Conservation (phyloP, 345 rosid species). For the Hypericum androsaemum region DNA sequence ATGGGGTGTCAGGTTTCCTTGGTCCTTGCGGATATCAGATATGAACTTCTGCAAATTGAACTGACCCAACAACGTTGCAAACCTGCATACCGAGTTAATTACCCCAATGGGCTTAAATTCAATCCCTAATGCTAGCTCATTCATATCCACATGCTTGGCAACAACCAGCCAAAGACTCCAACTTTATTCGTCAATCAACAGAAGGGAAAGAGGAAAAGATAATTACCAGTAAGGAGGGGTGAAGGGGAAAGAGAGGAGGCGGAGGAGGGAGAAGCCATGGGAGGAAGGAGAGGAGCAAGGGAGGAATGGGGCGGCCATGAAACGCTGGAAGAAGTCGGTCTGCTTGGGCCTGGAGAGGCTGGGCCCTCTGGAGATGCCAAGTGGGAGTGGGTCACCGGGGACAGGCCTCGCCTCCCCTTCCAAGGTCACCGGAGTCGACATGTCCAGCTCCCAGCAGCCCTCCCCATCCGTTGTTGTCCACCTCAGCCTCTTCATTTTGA, state of each 20-base stretch:
- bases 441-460: constrained; percentile 62
- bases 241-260: constrained; percentile 47
- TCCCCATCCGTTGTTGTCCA: constrained; percentile 76
- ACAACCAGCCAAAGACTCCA: too few species aligned
- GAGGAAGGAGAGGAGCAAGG: constrained; percentile 41
- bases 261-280: constrained; percentile 50
- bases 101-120: too few species aligned
- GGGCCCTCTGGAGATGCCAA: constrained; percentile 71
- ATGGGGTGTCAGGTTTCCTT: constrained; percentile 14
- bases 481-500: constrained; percentile 63
- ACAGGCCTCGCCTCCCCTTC: constrained; percentile 67
- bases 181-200: not conserved
- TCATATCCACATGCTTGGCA: too few species aligned
- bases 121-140: too few species aligned
- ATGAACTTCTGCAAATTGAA: constrained; percentile 64
- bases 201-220: not conserved
- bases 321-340: constrained; percentile 78
- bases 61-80: constrained; percentile 54
- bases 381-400: constrained; percentile 52
- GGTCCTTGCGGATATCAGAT: constrained; percentile 32
- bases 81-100: constrained; percentile 61
- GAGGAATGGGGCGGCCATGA: constrained; percentile 62
- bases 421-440: constrained; percentile 64
- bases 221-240: constrained; percentile 51
- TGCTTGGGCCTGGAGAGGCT: constrained; percentile 67